Evolutionary conservation across 1,139 yeast species (phyloP).

Genomic region (Meyerozyma carpophila): DNA sequence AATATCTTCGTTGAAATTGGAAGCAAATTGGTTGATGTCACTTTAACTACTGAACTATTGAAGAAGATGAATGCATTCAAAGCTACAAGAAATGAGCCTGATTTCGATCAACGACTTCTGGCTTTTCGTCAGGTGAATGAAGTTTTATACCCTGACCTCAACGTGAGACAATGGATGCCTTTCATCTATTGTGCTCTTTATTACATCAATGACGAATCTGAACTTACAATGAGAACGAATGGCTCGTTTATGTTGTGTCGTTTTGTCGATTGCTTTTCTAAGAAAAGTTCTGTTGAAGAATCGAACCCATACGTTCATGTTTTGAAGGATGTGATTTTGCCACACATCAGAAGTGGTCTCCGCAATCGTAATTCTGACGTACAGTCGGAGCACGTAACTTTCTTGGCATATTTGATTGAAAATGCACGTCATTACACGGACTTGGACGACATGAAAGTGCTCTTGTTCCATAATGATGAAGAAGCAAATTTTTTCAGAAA

Average conservation of each 20-base stretch:
- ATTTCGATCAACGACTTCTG: conserved; percentile 67
- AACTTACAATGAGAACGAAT: conserved; percentile 74
- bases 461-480: conserved; percentile 65
- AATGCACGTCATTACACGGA: conserved; percentile 45
- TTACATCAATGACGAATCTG: conserved; percentile 74
- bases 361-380: conserved; percentile 58
- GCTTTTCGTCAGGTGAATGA: conserved; percentile 70
- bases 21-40: conserved; percentile 38
- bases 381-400: conserved; percentile 64
- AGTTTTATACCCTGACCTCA: conserved; percentile 33
- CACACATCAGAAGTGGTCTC: conserved; percentile 64
- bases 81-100: conserved; percentile 60
- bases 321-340: conserved; percentile 55
- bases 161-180: conserved; percentile 74
- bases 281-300: conserved; percentile 22
- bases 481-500: conserved; percentile 83
- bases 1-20: conserved; percentile 60
- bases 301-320: conserved; percentile 36
- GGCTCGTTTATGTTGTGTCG: conserved; percentile 63
- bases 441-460: conserved; percentile 60
- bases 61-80: conserved; percentile 69
- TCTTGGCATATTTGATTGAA: conserved; percentile 61
- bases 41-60: conserved; percentile 46
- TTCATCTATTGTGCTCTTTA: conserved; percentile 62
- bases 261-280: conserved; percentile 56